A percentile compares a stretch with the other conserved stretches of the same genome.
phyloP scores from a whole-genome alignment of 306 rosid genomes.

The Senna tora region DNA sequence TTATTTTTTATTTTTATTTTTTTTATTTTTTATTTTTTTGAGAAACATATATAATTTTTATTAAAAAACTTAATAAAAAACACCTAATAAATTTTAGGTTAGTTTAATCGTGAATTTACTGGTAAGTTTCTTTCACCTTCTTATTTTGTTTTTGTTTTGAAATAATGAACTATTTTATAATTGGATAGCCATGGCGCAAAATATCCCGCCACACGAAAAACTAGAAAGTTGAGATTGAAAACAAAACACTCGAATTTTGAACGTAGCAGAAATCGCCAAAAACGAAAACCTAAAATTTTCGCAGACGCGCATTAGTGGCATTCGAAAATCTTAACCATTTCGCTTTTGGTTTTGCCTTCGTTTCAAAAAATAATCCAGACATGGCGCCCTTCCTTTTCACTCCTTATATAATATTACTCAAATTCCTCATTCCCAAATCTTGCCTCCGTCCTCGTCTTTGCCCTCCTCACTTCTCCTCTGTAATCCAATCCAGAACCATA shows the following conservation, averaged over 20 bases:
- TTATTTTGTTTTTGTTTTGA: too few relatives aligned
- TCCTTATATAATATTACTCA: neutral
- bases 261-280: neutral
- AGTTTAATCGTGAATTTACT: too few relatives aligned
- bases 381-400: conserved; percentile 9
- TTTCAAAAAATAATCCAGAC: conserved; percentile 2
- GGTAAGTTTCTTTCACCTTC: too few relatives aligned
- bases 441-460: neutral
- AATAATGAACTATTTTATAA: too few relatives aligned
- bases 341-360: conserved; percentile 8
- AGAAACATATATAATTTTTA: too few relatives aligned
- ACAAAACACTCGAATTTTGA: neutral
- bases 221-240: neutral
- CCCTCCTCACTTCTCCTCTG: neutral
- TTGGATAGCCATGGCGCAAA: neutral
- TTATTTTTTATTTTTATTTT: too few relatives aligned
- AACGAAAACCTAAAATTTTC: neutral
- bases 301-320: neutral
- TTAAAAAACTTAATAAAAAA: too few relatives aligned
- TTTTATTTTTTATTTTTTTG: too few relatives aligned
- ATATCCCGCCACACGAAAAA: conserved; percentile 8
- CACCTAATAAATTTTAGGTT: too few relatives aligned
- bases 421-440: neutral
- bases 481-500: neutral
- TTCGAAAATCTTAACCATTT: neutral